Conservation (phyloP, 345 rosid species). For the Murraya koenigii region DNA sequence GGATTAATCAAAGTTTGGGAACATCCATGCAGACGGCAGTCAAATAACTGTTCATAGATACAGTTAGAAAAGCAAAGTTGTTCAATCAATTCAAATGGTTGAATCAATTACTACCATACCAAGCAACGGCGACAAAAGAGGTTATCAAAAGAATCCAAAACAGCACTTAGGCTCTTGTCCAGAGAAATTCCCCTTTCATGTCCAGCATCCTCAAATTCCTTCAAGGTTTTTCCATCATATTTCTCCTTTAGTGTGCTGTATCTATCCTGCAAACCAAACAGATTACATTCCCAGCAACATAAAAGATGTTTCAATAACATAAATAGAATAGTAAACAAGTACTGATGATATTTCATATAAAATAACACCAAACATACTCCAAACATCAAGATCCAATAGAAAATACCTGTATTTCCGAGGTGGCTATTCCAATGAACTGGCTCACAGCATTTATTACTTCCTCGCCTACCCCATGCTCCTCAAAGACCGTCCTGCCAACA, state of each 20-base stretch:
- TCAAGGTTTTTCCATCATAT: conserved; percentile 36
- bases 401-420: conserved; percentile 69
- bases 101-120: conserved; percentile 37
- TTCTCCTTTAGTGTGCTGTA: conserved; percentile 61
- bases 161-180: conserved; percentile 80
- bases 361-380: background rate
- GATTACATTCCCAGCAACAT: conserved; percentile 3
- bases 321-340: background rate
- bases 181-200: conserved; percentile 55
- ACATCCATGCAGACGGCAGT: conserved; percentile 98
- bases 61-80: conserved; percentile 23
- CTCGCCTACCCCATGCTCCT: conserved; percentile 74
- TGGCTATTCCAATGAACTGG: conserved; percentile 64
- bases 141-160: conserved; percentile 98
- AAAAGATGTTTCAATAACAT: conserved; percentile 16
- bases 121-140: conserved; percentile 97
- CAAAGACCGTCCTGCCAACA: conserved; percentile 66
- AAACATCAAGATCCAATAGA: conserved; percentile 17
- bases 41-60: conserved; percentile 73
- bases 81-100: conserved; percentile 13
- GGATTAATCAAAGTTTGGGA: conserved; percentile 80
- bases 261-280: conserved; percentile 65
- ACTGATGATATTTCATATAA: conserved; percentile 3
- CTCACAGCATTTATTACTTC: conserved; percentile 56
- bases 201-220: conserved; percentile 43